Percentiles rank a stretch among this genome's conserved stretches.
Evolutionary conservation across 2,329 filamentous ascomycete species (phyloP).

Genomic region (Trichoderma afroharzianum): DNA sequence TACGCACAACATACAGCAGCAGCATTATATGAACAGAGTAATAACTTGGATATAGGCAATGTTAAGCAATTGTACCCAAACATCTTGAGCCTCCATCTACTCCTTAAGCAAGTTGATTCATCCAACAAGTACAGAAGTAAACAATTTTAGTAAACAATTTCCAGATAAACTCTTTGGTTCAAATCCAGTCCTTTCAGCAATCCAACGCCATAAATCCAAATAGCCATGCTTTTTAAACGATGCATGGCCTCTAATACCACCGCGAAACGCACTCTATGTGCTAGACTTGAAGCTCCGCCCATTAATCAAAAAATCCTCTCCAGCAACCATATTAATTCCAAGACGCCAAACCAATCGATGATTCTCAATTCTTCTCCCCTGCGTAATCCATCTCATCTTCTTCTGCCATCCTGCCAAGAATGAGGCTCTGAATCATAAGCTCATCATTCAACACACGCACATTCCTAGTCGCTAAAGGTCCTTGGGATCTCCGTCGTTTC

Average conservation of each 20-base stretch:
- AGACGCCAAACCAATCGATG: neutral
- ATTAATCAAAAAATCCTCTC: neutral
- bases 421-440: slow-evolving; percentile 87
- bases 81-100: neutral
- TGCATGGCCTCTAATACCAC: neutral
- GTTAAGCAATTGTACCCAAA: too few species aligned
- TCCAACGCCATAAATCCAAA: neutral
- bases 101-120: neutral
- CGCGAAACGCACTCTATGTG: neutral
- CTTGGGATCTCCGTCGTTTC: slow-evolving; percentile 38
- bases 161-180: neutral
- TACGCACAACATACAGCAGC: neutral
- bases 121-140: neutral
- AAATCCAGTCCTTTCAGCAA: neutral
- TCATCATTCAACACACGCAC: slow-evolving; percentile 76
- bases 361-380: neutral
- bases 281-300: neutral
- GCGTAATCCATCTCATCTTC: slow-evolving; percentile 43
- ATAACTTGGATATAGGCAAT: neutral
- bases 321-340: neutral
- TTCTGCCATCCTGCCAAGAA: slow-evolving; percentile 74
- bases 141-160: neutral
- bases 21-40: neutral
- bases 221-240: neutral
- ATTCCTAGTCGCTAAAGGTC: slow-evolving; percentile 39